phyloP scores from a whole-genome alignment of 2,329 filamentous ascomycete species.

The Xylariomycetidae sp. region DNA sequence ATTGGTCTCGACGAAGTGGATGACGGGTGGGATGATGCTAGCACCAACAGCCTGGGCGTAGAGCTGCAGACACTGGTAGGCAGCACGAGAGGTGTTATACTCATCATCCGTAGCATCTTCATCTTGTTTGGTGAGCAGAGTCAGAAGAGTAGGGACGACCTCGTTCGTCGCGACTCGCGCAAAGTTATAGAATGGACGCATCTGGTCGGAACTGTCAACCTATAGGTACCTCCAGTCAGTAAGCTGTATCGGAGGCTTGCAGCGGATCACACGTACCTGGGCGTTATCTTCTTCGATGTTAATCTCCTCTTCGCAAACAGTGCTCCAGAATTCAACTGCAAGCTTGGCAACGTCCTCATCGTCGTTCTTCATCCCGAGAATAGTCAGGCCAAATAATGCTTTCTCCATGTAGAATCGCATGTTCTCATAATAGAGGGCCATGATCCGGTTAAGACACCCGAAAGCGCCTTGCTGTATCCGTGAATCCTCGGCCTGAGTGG shows the following conservation, averaged over 20 bases:
- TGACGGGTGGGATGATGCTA: conserved; percentile 78
- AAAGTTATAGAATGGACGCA: conserved; percentile 94
- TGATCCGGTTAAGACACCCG: conserved; percentile 96
- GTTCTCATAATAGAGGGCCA: conserved; percentile 98
- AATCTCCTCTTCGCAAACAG: conserved; percentile 98
- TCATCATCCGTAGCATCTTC: conserved; percentile 96
- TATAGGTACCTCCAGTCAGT: too few relatives aligned
- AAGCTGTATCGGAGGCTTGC: conserved; percentile 1
- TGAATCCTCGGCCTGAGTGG: conserved; percentile 86
- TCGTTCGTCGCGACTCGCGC: conserved; percentile 87
- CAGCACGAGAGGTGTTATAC: conserved; percentile 92
- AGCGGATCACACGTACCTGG: conserved; percentile 47
- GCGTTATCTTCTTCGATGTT: conserved; percentile 96
- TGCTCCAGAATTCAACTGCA: conserved; percentile 99
- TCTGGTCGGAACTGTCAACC: conserved; percentile 72
- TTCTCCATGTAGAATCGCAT: conserved; percentile 99
- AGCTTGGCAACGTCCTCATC: conserved; percentile 98
- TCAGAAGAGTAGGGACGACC: conserved; percentile 86
- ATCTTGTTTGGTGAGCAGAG: conserved; percentile 91
- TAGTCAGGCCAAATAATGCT: conserved; percentile 93
- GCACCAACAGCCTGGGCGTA: conserved; percentile 89
- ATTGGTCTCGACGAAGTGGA: conserved; percentile 88
- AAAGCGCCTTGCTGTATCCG: conserved; percentile 95
- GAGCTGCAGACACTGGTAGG: conserved; percentile 93
- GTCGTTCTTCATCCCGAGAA: conserved; percentile 96